A percentile compares a stretch with the other conserved stretches of the same genome.
Evolutionary conservation across 495 filamentous ascomycete genomes (phyloP).

Genomic region (Xylona heveae): DNA sequence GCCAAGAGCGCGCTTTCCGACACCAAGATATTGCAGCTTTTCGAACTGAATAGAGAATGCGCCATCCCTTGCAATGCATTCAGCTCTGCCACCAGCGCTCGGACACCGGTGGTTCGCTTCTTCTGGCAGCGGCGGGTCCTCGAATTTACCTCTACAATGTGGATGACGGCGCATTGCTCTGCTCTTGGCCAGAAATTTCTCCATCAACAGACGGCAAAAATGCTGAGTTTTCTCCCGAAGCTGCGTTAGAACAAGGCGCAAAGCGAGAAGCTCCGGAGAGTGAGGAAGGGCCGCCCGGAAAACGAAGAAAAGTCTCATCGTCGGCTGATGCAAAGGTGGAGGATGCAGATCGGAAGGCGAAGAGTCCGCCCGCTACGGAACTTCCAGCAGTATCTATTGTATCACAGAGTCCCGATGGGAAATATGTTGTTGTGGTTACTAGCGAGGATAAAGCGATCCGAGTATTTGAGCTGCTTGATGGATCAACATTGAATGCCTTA

Average conservation of each 20-base stretch:
- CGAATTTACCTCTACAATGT: conserved; percentile 28
- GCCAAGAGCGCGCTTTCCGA: too few species aligned
- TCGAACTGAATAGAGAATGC: conserved; percentile 19
- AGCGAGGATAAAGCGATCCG: conserved; percentile 78
- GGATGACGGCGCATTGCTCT: conserved; percentile 19
- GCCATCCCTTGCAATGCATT: conserved; percentile 32
- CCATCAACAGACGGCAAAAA: conserved; percentile 8
- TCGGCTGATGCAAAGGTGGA: conserved; percentile 6
- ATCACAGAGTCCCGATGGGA: conserved; percentile 31
- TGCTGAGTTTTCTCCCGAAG: conserved; percentile 6
- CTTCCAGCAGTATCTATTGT: conserved; percentile 33
- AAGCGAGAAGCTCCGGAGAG: too few species aligned
- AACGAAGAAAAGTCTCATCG: conserved; percentile 26
- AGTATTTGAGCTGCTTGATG: conserved; percentile 44
- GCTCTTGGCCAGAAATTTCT: conserved; percentile 26
- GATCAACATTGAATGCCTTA: too few species aligned
- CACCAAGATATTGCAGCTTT: too few species aligned
- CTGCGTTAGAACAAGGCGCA: conserved; percentile 9
- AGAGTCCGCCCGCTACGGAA: conserved; percentile 10
- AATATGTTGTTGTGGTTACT: conserved; percentile 55
- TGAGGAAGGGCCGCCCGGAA: conserved; percentile 23
- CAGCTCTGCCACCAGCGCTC: conserved; percentile 19
- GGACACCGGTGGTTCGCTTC: conserved; percentile 15
- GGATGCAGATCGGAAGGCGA: conserved; percentile 7
- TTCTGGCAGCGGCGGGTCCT: conserved; percentile 35